phyloP scores from a whole-genome alignment of 2,329 filamentous ascomycete species.

The Dactylellina parvicollis region DNA sequence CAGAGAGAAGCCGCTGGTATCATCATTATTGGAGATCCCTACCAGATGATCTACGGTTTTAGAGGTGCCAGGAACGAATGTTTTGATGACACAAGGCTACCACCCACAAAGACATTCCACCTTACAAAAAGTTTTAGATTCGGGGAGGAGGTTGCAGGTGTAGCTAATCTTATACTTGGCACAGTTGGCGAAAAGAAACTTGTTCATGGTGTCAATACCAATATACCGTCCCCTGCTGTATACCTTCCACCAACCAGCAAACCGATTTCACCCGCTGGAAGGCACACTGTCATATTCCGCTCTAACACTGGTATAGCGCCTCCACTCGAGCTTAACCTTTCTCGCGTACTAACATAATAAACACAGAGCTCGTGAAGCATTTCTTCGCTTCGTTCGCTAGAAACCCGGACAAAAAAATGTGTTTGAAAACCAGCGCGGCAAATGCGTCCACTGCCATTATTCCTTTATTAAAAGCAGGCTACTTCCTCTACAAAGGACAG shows the following conservation, averaged over 20 bases:
- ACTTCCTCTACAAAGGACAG: slow-evolving; percentile 36
- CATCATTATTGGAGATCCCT: slow-evolving; percentile 56
- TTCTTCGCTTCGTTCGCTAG: slow-evolving; percentile 41
- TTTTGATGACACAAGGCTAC: slow-evolving; percentile 54
- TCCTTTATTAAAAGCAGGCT: slow-evolving; percentile 31
- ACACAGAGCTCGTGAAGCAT: slow-evolving; percentile 31
- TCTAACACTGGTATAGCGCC: slow-evolving; percentile 24
- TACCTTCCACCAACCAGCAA: slow-evolving; percentile 17
- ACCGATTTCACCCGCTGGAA: neutral
- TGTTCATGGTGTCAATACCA: slow-evolving; percentile 35
- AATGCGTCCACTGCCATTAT: slow-evolving; percentile 38
- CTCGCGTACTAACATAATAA: neutral
- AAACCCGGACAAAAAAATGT: slow-evolving; percentile 15
- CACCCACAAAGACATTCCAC: slow-evolving; percentile 46
- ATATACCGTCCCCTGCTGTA: slow-evolving; percentile 36
- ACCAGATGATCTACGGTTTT: slow-evolving; percentile 57
- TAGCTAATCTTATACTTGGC: slow-evolving; percentile 52
- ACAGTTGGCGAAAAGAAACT: slow-evolving; percentile 46
- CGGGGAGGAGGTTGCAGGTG: slow-evolving; percentile 52
- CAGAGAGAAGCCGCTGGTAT: slow-evolving; percentile 53
- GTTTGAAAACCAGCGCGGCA: slow-evolving; percentile 33
- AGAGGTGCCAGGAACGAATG: slow-evolving; percentile 55
- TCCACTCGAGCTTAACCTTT: neutral
- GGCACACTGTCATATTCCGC: slow-evolving; percentile 32
- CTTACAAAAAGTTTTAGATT: slow-evolving; percentile 56